Evolutionary conservation across 257 asterid species (phyloP).

Genomic region (Primulina tabacum): DNA sequence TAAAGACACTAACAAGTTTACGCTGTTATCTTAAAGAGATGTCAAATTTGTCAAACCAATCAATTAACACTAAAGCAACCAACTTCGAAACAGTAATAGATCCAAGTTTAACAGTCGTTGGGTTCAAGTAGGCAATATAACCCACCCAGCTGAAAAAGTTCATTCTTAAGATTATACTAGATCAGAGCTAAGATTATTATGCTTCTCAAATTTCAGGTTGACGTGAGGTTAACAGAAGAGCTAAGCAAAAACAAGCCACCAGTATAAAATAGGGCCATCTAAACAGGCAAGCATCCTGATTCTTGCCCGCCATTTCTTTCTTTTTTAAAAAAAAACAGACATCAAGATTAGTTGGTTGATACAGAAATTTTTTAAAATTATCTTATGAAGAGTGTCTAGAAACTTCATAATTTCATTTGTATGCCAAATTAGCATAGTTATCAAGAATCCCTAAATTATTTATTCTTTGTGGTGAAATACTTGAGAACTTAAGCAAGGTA

Average conservation of each 20-base stretch:
- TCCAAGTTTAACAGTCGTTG: not conserved
- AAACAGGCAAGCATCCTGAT: not conserved
- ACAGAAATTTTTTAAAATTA: not conserved
- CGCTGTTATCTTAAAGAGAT: constrained; percentile 14
- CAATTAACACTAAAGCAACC: constrained; percentile 15
- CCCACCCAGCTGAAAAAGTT: not conserved
- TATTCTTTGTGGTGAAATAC: not conserved
- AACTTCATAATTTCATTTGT: not conserved
- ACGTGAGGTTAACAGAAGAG: not conserved
- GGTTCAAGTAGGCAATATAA: not conserved
- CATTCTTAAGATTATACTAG: not conserved
- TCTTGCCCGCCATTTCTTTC: not conserved
- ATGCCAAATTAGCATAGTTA: not conserved
- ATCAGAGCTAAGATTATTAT: not conserved
- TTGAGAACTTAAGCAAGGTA: constrained; percentile 6
- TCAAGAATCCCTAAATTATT: not conserved
- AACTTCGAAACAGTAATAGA: not conserved
- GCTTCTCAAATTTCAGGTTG: not conserved
- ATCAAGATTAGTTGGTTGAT: not conserved
- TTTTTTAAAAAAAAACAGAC: too few species aligned
- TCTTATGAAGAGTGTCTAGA: not conserved
- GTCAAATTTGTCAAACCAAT: constrained; percentile 10
- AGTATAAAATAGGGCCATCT: not conserved
- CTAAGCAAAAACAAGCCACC: not conserved
- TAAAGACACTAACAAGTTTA: constrained; percentile 1